These are phyloP conservation scores for Metarhizium robertsii DNA, from an alignment of 2,329 filamentous ascomycete genomes.

Conservation along the genomic window DNA sequence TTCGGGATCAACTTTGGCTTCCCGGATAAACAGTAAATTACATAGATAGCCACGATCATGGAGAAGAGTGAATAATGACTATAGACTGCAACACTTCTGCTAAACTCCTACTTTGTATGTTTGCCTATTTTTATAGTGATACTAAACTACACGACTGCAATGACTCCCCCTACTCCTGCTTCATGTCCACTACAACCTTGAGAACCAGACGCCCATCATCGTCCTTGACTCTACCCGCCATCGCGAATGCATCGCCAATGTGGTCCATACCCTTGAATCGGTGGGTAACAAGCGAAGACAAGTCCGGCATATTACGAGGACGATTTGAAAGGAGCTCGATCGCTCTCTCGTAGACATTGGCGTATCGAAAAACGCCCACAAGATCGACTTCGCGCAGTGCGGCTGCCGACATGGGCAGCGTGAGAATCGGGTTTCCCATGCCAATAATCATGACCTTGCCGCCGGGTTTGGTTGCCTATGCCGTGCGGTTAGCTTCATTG, in stretches of 20 bases:
- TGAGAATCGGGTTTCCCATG: constrained; percentile 64
- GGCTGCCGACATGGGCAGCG: constrained; percentile 58
- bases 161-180: constrained; percentile 6
- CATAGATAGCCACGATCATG: neutral
- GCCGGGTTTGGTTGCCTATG: constrained; percentile 50
- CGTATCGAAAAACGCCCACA: constrained; percentile 63
- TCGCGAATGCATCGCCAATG: constrained; percentile 59
- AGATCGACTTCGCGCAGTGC: constrained; percentile 62
- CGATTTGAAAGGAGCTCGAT: constrained; percentile 41
- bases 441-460: constrained; percentile 63
- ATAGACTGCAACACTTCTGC: neutral
- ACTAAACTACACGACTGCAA: neutral
- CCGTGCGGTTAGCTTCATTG: constrained; percentile 1
- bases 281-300: constrained; percentile 63
- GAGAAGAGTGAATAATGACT: neutral
- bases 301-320: constrained; percentile 47
- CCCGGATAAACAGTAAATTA: constrained; percentile 49
- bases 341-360: constrained; percentile 59
- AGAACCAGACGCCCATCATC: constrained; percentile 60
- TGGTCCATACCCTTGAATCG: constrained; percentile 53
- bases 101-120: neutral
- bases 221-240: constrained; percentile 64
- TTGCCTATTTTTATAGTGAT: neutral
- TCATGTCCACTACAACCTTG: constrained; percentile 58
- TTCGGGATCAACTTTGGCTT: constrained; percentile 63